Evolutionary conservation across 192 early-diverging fungal species (phyloP).

Genomic region (Podila verticillata): DNA sequence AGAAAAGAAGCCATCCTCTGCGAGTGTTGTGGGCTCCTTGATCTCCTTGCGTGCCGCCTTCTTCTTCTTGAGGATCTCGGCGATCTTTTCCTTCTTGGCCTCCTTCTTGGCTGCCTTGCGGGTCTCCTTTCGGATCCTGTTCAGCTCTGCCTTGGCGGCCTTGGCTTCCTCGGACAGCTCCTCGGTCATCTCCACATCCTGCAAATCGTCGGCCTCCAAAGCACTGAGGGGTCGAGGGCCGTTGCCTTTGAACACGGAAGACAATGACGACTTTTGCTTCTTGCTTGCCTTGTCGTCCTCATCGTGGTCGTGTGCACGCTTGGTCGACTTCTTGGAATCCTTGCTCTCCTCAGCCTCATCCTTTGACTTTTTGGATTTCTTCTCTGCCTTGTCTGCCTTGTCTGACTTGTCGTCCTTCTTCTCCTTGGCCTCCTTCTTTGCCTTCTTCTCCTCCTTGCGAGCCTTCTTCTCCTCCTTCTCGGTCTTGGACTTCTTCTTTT

Average conservation of each 20-base stretch:
- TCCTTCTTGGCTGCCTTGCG: constrained; percentile 28
- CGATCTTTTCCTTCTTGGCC: constrained; percentile 38
- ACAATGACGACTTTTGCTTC: constrained; percentile 20
- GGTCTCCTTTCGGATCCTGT: constrained; percentile 26
- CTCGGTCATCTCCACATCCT: constrained; percentile 17
- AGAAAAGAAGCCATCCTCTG: constrained; percentile 48
- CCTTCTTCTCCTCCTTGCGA: constrained; percentile 30
- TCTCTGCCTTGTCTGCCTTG: constrained; percentile 30
- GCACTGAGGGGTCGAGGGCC: constrained; percentile 49
- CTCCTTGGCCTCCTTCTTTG: constrained; percentile 19
- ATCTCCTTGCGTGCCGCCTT: constrained; percentile 44
- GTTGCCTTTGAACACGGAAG: constrained; percentile 45
- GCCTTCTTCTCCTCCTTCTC: constrained; percentile 33
- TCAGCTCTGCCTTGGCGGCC: constrained; percentile 24
- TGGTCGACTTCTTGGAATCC: background rate
- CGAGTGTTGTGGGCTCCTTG: constrained; percentile 31
- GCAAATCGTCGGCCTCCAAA: background rate
- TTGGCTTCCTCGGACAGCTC: constrained; percentile 31
- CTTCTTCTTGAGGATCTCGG: constrained; percentile 25
- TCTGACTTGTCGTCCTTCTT: constrained; percentile 3
- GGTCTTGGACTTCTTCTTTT: constrained; percentile 10
- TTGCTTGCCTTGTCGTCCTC: constrained; percentile 13
- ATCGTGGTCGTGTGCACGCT: background rate
- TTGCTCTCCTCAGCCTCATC: background rate
- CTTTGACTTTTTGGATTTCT: constrained; percentile 26